A percentile compares a stretch with the other conserved stretches of the same genome.
Conservation (phyloP, 1,284 basidiomycete genomes). For the Puccinia coronata region DNA sequence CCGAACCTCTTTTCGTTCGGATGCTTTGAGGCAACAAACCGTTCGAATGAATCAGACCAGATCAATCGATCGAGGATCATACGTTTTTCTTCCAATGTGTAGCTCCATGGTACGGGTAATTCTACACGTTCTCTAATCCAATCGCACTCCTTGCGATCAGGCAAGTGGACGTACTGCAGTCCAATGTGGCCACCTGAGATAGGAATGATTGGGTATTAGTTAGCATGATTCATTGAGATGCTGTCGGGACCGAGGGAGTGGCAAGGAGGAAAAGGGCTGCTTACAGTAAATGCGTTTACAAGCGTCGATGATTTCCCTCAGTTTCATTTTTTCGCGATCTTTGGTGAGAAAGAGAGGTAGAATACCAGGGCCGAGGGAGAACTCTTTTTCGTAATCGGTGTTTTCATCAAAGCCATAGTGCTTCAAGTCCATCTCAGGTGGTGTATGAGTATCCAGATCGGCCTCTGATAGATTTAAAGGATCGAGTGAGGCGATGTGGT, state of each 20-base stretch:
- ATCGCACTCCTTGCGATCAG: constrained; percentile 97
- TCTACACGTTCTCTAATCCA: constrained; percentile 98
- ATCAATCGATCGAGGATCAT: constrained; percentile 98
- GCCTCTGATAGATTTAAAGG: constrained; percentile 89
- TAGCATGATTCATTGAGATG: background rate
- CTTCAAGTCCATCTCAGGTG: constrained; percentile 84
- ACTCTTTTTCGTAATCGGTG: constrained; percentile 88
- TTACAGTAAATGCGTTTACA: constrained; percentile 93
- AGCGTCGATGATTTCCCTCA: constrained; percentile 88
- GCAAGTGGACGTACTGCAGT: constrained; percentile 97
- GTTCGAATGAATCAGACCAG: constrained; percentile 99
- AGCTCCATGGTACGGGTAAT: constrained; percentile 96
- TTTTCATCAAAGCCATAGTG: constrained; percentile 89
- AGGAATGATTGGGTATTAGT: background rate
- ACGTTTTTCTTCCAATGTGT: constrained; percentile 95
- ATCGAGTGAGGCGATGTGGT: constrained; percentile 92
- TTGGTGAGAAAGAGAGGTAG: constrained; percentile 89
- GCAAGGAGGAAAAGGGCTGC: constrained; percentile 55
- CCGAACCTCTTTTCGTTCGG: constrained; percentile 99
- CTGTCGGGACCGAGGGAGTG: constrained; percentile 3
- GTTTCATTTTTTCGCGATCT: constrained; percentile 78
- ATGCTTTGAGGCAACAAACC: constrained; percentile 97
- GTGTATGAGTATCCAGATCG: constrained; percentile 74
- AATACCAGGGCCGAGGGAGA: constrained; percentile 91
- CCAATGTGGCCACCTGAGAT: constrained; percentile 81